Conservation (phyloP, 1,284 basidiomycete genomes). For the Phellopilus nigrolimitatus region DNA sequence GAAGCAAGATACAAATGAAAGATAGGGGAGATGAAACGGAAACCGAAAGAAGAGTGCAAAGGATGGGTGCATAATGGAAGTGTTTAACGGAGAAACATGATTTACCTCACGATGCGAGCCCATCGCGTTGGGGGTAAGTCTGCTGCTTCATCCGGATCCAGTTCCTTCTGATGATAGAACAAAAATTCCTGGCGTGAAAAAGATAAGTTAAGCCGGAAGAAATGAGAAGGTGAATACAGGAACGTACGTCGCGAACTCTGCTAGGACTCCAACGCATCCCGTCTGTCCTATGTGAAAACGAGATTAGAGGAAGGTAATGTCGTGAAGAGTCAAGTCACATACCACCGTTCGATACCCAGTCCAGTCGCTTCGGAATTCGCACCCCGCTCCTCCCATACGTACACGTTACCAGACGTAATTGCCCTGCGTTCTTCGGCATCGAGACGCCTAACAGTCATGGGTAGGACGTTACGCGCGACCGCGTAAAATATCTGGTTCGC, state of each 20-base stretch:
- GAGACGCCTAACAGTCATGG: constrained; percentile 71
- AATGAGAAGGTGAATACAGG: constrained; percentile 16
- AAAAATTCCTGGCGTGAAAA: constrained; percentile 57
- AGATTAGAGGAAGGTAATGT: constrained; percentile 16
- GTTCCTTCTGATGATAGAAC: constrained; percentile 78
- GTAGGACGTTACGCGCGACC: constrained; percentile 60
- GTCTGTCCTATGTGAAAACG: constrained; percentile 54
- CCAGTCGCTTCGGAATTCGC: constrained; percentile 73
- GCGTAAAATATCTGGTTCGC: constrained; percentile 75
- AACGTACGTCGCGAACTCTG: constrained; percentile 66
- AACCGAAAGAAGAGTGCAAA: no score
- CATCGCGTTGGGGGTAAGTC: constrained; percentile 64
- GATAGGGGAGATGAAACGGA: no score
- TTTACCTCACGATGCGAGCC: constrained; percentile 66
- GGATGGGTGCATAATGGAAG: neutral
- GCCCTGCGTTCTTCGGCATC: constrained; percentile 66
- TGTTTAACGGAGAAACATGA: constrained; percentile 16
- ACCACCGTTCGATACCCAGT: constrained; percentile 79
- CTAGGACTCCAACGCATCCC: constrained; percentile 81
- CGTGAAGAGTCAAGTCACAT: constrained; percentile 24
- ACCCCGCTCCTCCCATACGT: constrained; percentile 81
- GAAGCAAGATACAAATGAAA: no score
- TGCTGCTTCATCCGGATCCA: constrained; percentile 57
- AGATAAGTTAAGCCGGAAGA: constrained; percentile 15
- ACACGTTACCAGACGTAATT: constrained; percentile 68